Evolutionary conservation across 2,329 filamentous ascomycete species (phyloP), one percentile per base, ranked within the genome.

Genomic region (Gremmenia infestans): DNA sequence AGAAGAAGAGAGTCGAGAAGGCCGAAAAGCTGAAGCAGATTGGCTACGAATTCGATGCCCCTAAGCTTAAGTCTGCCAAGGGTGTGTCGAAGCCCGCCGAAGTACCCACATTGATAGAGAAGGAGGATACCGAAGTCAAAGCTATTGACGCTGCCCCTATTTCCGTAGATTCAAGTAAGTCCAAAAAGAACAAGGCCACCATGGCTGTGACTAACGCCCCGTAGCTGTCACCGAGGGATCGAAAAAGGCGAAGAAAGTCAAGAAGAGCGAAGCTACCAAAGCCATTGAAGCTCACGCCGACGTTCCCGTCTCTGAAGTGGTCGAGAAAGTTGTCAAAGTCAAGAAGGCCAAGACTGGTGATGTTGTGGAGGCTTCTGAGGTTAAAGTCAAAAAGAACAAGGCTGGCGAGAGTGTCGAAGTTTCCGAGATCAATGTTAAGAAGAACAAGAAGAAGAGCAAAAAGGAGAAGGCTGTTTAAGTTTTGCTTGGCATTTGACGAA

Each of bases 41-140:
- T 57, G 93, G 88, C 9, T 97, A 99, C 72, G 86, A 94, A 58
- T 92, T 91, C 67, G 82, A 89, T 51, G 81, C 83, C 22, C 90
- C 91, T 0, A 75, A 79, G 63, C 74, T 96, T 63, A 95, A 89
- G 77, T 72, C 73, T 36, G 80, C 84, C 6, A 77, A 81, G 23
- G 74, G 75, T 47, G 76, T 84, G 49, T 73, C 77, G 19, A 71
- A 73, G 58, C 48, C 48, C 22, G 57, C 65, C 51, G 58, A 59
- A 15, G 39, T 63, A 8, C 57, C 55, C 14, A 51, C 53, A n/a
- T 61, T 58, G 59, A 66, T 40, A 48, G 65, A 60, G 63, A 70
- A 56, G 5, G 59, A 56, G 42, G 59, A 60, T 17, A 52, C 54
- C n/a, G 57, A 60, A 42, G 35, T 55, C 17, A 58, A 60, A 43